A percentile compares a stretch with the other conserved stretches of the same genome.
These are phyloP conservation scores for Debaryomyces castellii DNA, from an alignment of 805 yeast genomes.

Conservation along the genomic window DNA sequence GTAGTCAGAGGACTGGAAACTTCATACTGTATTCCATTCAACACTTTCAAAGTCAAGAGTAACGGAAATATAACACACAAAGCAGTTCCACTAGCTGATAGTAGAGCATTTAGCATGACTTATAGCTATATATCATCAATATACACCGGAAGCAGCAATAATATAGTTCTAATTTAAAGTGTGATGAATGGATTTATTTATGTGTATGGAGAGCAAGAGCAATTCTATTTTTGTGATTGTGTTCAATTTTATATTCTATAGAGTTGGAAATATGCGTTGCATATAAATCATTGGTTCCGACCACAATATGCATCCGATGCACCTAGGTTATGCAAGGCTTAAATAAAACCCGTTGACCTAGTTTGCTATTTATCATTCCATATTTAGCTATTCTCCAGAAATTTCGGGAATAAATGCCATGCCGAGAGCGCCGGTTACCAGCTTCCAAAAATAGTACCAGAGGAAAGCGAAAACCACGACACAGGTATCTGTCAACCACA, in stretches of 20 bases:
- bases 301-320: background rate
- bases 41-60: constrained; percentile 16
- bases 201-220: background rate
- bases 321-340: background rate
- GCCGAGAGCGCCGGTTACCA: no score
- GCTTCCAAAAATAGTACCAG: background rate
- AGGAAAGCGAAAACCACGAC: no score
- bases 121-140: background rate
- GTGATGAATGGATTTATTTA: background rate
- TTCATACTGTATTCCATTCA: constrained; percentile 6
- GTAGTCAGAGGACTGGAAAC: background rate
- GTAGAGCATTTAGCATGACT: constrained; percentile 8
- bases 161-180: background rate
- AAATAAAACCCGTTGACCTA: background rate
- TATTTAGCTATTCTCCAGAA: background rate
- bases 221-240: background rate
- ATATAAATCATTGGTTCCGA: background rate
- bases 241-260: background rate
- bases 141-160: background rate
- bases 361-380: background rate
- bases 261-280: background rate
- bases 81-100: constrained; percentile 5
- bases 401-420: background rate
- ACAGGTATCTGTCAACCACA: no score
- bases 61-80: constrained; percentile 14